Evolutionary conservation across 2,329 filamentous ascomycete genomes (phyloP).

Genomic region (Alternaria ventricosa): DNA sequence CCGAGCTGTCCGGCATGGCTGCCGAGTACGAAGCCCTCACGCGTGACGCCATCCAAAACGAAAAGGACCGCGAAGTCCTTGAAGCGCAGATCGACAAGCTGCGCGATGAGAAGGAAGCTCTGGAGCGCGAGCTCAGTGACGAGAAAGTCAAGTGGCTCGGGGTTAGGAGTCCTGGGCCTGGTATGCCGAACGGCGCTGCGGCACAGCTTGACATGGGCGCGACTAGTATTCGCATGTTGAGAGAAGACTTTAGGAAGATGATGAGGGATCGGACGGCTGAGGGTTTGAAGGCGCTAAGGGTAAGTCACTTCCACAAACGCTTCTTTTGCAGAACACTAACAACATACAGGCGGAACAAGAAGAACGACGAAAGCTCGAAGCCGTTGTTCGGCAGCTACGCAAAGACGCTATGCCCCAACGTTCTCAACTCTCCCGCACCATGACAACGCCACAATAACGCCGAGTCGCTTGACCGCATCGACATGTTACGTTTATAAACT

Average conservation of each 20-base stretch:
- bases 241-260: slow-evolving; percentile 81
- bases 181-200: slow-evolving; percentile 39
- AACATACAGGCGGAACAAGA: slow-evolving; percentile 69
- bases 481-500: not conserved
- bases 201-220: slow-evolving; percentile 54
- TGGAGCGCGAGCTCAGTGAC: slow-evolving; percentile 70
- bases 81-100: slow-evolving; percentile 69
- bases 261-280: slow-evolving; percentile 75
- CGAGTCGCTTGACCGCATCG: not conserved
- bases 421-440: slow-evolving; percentile 20
- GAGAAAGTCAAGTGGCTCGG: slow-evolving; percentile 72
- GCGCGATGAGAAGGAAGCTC: slow-evolving; percentile 66
- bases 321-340: slow-evolving; percentile 24
- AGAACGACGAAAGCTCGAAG: slow-evolving; percentile 71
- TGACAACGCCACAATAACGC: slow-evolving; percentile 10
- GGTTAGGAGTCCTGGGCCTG: slow-evolving; percentile 57
- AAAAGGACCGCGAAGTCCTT: slow-evolving; percentile 71
- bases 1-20: slow-evolving; percentile 71
- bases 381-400: slow-evolving; percentile 62
- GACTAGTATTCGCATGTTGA: slow-evolving; percentile 72
- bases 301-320: slow-evolving; percentile 34
- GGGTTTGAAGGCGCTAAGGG: slow-evolving; percentile 68
- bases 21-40: slow-evolving; percentile 74
- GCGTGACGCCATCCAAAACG: slow-evolving; percentile 71
- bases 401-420: slow-evolving; percentile 45